Evolutionary conservation across 148 eudicot species (phyloP), one percentile per base, ranked within the genome.

Genomic region (Cornus florida): DNA sequence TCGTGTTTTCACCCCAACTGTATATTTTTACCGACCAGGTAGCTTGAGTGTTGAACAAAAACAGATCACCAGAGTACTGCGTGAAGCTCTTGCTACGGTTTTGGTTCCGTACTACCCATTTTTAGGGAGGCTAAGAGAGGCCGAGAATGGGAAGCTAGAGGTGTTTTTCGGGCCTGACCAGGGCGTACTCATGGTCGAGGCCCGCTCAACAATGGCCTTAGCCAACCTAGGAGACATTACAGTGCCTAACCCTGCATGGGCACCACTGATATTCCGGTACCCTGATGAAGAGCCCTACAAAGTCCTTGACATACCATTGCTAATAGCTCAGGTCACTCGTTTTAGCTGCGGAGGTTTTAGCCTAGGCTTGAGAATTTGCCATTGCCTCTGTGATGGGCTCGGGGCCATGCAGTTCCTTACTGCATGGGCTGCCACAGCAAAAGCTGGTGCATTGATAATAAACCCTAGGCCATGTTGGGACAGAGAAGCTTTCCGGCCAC

Each of bases 321-420:
- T 96, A 3, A 93, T 96, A 75, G 99, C 92, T 16, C 99, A 96
- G 72, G 87, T 93, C 59, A 93, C 98, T 0, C 73, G 67, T 53
- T 96, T 96, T 41, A 82, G 83, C 4, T 94, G 92, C 84, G 98
- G 99, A 50, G 97, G 99, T 7, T 92, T 92, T 67, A 94, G 98
- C 80, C 89, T 96, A 10, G 99, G 99, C 65, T 77, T 97, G 38
- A 91, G 99, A 72, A 84, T 92, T 16, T 97, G 99, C 66, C 99
- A 97, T 83, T 94, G 95, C 79, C 88, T 97, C 43, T 94, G 93
- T 84, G 98, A 96, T 79, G 98, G 98, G 13, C 84, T 91, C 48
- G 99, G 98, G 32, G 99, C 99, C 5, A 97, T 92, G 99, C 99
- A 97, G 53, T 94, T 97, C 83, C 88, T 94, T 35, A 84, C 75